These are phyloP conservation scores for Fragosphaeria purpurea DNA, from an alignment of 2,329 filamentous ascomycete genomes.

Conservation along the genomic window DNA sequence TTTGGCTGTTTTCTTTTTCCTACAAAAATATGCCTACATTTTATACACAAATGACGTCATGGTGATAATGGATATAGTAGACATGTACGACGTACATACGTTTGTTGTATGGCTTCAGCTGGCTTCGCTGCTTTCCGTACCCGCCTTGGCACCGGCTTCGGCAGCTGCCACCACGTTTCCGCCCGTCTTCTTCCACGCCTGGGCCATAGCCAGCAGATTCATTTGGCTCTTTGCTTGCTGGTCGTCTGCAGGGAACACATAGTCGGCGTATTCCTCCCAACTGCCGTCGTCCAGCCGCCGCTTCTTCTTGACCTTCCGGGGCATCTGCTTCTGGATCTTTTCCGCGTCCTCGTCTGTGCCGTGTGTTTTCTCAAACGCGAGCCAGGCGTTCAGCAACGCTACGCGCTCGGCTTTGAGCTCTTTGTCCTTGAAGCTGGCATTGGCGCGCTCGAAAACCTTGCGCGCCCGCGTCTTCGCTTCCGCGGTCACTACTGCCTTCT, in stretches of 20 bases:
- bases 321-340: constrained; percentile 87
- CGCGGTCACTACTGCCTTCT: constrained; percentile 64
- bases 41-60: too few species aligned
- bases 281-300: constrained; percentile 84
- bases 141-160: too few species aligned
- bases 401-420: constrained; percentile 93
- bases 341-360: constrained; percentile 66
- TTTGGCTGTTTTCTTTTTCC: too few species aligned
- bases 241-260: constrained; percentile 93
- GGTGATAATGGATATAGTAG: too few species aligned
- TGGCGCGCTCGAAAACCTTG: constrained; percentile 72
- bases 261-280: constrained; percentile 96
- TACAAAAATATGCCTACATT: too few species aligned
- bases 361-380: constrained; percentile 81
- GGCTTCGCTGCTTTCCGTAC: too few species aligned
- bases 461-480: constrained; percentile 75
- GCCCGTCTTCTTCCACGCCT: constrained; percentile 68
- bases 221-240: constrained; percentile 74
- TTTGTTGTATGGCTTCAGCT: too few species aligned
- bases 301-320: constrained; percentile 81
- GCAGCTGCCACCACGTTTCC: constrained; percentile 4
- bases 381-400: constrained; percentile 82
- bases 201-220: constrained; percentile 73
- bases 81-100: too few species aligned
- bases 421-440: constrained; percentile 78